Conservation (phyloP, 1,284 basidiomycete genomes). For the Cutaneotrichosporon arboriforme region DNA sequence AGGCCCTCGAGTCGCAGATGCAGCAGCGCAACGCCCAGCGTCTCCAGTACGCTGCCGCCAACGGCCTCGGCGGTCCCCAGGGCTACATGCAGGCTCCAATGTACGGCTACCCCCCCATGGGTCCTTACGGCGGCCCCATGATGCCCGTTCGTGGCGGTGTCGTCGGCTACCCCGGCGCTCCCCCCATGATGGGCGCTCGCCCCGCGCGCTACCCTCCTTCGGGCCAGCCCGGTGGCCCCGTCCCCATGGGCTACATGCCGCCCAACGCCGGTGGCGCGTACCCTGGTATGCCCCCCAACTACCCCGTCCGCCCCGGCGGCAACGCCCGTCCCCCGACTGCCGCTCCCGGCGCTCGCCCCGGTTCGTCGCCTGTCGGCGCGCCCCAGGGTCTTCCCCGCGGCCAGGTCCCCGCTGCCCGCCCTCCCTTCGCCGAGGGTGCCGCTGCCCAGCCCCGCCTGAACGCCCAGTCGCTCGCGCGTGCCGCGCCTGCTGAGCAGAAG, state of each 20-base stretch:
- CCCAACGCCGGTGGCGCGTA: conserved; percentile 61
- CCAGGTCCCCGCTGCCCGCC: conserved; percentile 43
- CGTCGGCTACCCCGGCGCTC: conserved; percentile 55
- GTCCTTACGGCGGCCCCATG: conserved; percentile 55
- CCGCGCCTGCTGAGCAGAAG: conserved; percentile 84
- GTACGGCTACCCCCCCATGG: conserved; percentile 81
- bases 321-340: conserved; percentile 43
- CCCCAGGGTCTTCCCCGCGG: conserved; percentile 46
- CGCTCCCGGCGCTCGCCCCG: conserved; percentile 50
- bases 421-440: conserved; percentile 52
- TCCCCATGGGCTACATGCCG: conserved; percentile 40
- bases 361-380: conserved; percentile 46
- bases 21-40: conserved; percentile 86
- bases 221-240: conserved; percentile 53
- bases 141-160: conserved; percentile 53
- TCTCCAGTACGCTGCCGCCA: conserved; percentile 85
- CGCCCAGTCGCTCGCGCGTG: conserved; percentile 60
- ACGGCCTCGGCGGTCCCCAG: conserved; percentile 67
- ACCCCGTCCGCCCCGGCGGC: conserved; percentile 36
- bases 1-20: conserved; percentile 98
- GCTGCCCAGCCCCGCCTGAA: conserved; percentile 43
- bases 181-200: conserved; percentile 69
- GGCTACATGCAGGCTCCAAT: conserved; percentile 69
- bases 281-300: conserved; percentile 41
- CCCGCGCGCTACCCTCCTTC: conserved; percentile 66